Evolutionary conservation across 805 yeast species (phyloP), one percentile per base, ranked within the genome.

Genomic region (Ogataea pini): DNA sequence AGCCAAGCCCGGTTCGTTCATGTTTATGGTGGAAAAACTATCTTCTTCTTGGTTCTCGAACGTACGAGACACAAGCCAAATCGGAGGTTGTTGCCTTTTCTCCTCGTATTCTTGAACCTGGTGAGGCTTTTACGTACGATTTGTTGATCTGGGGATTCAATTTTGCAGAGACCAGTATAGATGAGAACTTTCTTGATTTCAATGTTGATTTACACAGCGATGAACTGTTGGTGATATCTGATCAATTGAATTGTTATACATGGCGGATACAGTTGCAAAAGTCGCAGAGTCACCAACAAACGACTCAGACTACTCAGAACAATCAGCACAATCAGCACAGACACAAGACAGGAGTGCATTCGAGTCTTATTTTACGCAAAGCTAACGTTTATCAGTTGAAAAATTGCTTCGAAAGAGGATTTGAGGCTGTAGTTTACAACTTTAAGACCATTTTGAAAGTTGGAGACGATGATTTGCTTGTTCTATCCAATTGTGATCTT

Each of bases 11-110:
- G 48, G 53, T 66, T 52, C 47, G 67, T 61, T 27, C 66, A 57
- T 50, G 81, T 68, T 37, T 62, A 2, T 69, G 72, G 72, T 69
- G 68, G 66, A 62, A 61, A 18, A 58, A 57, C 42, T 57, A 62
- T 46, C 57, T 69, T 20, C 50, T 69, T 19, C 50, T 69, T n/a
- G 67, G 67, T 8, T 54, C 60, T 2, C 54, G 53, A 41, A 55
- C 63, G 4, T 47, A 49, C 17, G 58, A 59, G 9, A 37, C 50
- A 5, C 49, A 36, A 4, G 54, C 61, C n/a, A 61, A 61, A 24
- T 67, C 71, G 1, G 68, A 62, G 48, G 50, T 69, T 14, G 46
- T 62, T 28, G 56, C 59, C 1, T 67, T 68, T 46, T 60, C 70
- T 1, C 47, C 57, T 8, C 51, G 44, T 12, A 57, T 64, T 12